Base-by-base conservation (phyloP, 2,329 filamentous ascomycete genomes). In the Fusarium redolens region DNA sequence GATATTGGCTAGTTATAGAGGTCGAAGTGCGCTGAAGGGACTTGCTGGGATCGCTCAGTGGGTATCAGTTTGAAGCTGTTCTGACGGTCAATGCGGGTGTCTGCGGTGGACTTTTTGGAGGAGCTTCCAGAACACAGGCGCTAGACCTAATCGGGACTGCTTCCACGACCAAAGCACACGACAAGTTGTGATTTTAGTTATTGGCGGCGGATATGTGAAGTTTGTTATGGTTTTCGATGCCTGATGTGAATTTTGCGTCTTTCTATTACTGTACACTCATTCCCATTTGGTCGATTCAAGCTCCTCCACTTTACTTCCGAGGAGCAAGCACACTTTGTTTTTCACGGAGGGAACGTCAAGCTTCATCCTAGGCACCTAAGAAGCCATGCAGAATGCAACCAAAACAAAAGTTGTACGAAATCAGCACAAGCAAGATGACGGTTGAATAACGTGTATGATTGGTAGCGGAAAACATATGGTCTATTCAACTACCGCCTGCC, bases 91-190 rank as follows among this genome's bases (percentile, higher is more conserved):
- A 55, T 62, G 65, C 61, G 64, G 72, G 63, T 62, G 45, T 50
- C 33, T 55, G 64, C 41, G 62, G 68, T 68, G 73, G 63, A 76
- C 73, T 75, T 78, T 78, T 78, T 71, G 71, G 76, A 68, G 69
- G 74, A 74, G 71, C 65, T 71, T 60, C 60, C 60, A 54, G 33
- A 51, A 61, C 54, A 40, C 33, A 43, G 43, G 58, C 75, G 64
- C 75, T 77, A 78, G 57, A 37, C 75, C 66, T 45, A 48, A 68
- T 76, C 40, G n/a, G 72, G 69, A 44, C 22, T 59, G 41, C 37
- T 60, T 58, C 43, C 43, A 52, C 17, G 13, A 64, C 43, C 25
- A 54, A 12, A 40, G 20, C 56, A 67, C 20, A 43, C 37, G 43
- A 33, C 43, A 43, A 54, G 45, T 25, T 58, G 58, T n/a, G 33